These are phyloP conservation scores for Chaetomium globosum DNA, from an alignment of 2,329 filamentous ascomycete genomes.

Conservation along the genomic window DNA sequence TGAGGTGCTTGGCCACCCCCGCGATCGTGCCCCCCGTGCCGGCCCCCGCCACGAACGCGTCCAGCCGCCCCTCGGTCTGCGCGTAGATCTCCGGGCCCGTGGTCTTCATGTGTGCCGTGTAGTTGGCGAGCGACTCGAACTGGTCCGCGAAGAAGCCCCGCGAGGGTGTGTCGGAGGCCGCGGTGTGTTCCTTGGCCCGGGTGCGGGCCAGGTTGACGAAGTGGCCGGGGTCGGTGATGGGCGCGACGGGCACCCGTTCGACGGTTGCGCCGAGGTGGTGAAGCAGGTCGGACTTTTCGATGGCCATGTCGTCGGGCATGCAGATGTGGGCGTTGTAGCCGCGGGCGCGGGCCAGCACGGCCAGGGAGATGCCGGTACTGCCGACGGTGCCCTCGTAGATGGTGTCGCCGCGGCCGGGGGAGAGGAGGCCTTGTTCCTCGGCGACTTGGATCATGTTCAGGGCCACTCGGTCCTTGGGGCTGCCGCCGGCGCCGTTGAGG, in stretches of 20 bases:
- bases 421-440: slow-evolving; percentile 74
- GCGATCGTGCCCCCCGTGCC: slow-evolving; percentile 93
- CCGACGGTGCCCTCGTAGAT: slow-evolving; percentile 98
- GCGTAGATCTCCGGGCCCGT: slow-evolving; percentile 88
- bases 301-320: slow-evolving; percentile 90
- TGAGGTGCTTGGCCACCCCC: slow-evolving; percentile 81
- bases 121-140: slow-evolving; percentile 91
- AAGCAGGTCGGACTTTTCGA: slow-evolving; percentile 87
- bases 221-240: slow-evolving; percentile 89
- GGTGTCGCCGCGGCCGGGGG: slow-evolving; percentile 81
- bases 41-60: slow-evolving; percentile 90
- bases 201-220: slow-evolving; percentile 89
- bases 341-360: slow-evolving; percentile 80
- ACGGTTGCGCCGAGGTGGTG: slow-evolving; percentile 89
- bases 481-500: slow-evolving; percentile 90
- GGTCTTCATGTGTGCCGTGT: slow-evolving; percentile 74
- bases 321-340: slow-evolving; percentile 95
- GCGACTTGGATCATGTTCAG: slow-evolving; percentile 84
- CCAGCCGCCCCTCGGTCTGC: slow-evolving; percentile 73
- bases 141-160: slow-evolving; percentile 93
- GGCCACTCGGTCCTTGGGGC: slow-evolving; percentile 93
- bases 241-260: slow-evolving; percentile 84
- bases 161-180: slow-evolving; percentile 57
- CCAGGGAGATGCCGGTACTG: slow-evolving; percentile 92
- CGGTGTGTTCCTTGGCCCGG: slow-evolving; percentile 74